These are phyloP conservation scores for Fusarium clavum DNA, from an alignment of 2,329 filamentous ascomycete species.

Conservation along the genomic window DNA sequence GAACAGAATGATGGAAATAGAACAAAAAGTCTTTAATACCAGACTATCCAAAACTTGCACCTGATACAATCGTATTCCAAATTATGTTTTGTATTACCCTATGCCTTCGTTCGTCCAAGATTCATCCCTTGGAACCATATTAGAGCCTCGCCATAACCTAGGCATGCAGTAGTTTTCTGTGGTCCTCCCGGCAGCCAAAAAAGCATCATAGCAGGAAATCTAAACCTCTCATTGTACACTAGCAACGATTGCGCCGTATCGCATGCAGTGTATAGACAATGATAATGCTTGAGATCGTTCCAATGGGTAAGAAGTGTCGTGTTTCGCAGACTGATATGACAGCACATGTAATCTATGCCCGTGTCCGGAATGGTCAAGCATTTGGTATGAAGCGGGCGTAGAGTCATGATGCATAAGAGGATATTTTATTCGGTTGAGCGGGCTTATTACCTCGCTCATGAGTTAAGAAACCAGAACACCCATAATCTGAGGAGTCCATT, in stretches of 20 bases:
- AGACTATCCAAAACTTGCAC: too few species aligned
- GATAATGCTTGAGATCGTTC: not conserved
- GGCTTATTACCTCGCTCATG: slow-evolving; percentile 4
- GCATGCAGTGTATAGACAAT: not conserved
- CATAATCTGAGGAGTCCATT: slow-evolving; percentile 20
- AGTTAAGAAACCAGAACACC: slow-evolving; percentile 24
- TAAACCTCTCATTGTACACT: not conserved
- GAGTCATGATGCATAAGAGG: slow-evolving; percentile 11
- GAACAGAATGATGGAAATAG: slow-evolving; percentile 14
- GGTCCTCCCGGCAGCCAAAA: not conserved
- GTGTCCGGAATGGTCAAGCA: too few species aligned
- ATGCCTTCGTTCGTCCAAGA: not conserved
- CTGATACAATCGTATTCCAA: not conserved
- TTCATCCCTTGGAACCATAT: not conserved
- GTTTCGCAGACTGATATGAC: not conserved
- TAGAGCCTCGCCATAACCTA: not conserved
- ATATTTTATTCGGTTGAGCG: slow-evolving; percentile 27
- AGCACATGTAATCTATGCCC: not conserved
- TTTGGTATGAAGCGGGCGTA: not conserved
- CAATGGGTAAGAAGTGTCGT: not conserved
- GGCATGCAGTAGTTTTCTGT: not conserved
- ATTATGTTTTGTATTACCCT: not conserved
- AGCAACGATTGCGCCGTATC: not conserved
- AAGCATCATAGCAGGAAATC: not conserved
- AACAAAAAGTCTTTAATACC: not conserved